Conservation (phyloP, 1,284 basidiomycete genomes). For the Xerocomus nothofagi region DNA sequence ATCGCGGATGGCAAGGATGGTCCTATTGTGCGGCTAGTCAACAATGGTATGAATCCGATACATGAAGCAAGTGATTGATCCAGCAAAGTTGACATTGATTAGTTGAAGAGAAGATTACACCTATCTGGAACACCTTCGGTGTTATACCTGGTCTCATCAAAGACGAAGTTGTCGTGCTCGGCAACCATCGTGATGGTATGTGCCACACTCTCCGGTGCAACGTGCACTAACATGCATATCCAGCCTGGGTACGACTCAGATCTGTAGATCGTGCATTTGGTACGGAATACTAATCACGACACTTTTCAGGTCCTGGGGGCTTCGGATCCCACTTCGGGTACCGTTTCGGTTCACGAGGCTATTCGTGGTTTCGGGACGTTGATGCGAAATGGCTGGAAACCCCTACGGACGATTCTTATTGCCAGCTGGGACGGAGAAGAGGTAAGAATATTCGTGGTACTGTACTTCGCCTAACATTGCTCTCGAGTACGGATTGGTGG, state of each 20-base stretch:
- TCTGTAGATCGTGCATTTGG: conserved; percentile 4
- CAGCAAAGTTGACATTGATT: conserved; percentile 8
- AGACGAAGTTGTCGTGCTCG: conserved; percentile 74
- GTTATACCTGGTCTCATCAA: conserved; percentile 75
- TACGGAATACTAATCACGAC: neutral
- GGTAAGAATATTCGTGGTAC: conserved; percentile 32
- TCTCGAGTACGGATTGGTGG: conserved; percentile 70
- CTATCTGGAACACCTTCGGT: conserved; percentile 72
- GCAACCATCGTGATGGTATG: conserved; percentile 73
- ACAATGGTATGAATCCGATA: conserved; percentile 40
- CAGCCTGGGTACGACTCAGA: conserved; percentile 34
- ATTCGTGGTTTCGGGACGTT: conserved; percentile 71
- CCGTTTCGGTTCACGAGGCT: conserved; percentile 71
- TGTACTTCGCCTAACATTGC: conserved; percentile 5
- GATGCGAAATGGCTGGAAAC: conserved; percentile 73
- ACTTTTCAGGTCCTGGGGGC: conserved; percentile 56
- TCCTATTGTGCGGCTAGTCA: conserved; percentile 44
- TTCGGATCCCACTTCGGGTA: conserved; percentile 79
- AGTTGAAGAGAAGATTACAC: conserved; percentile 47
- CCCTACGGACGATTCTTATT: conserved; percentile 74
- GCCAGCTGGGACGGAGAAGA: conserved; percentile 84
- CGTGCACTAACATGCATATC: conserved; percentile 4
- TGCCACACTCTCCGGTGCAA: conserved; percentile 2
- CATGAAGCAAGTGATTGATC: conserved; percentile 5
- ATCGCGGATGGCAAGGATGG: conserved; percentile 38